Percentiles rank a stretch among this genome's conserved stretches.
Conservation (phyloP, 495 filamentous ascomycete species). For the Trichoderma virens region DNA sequence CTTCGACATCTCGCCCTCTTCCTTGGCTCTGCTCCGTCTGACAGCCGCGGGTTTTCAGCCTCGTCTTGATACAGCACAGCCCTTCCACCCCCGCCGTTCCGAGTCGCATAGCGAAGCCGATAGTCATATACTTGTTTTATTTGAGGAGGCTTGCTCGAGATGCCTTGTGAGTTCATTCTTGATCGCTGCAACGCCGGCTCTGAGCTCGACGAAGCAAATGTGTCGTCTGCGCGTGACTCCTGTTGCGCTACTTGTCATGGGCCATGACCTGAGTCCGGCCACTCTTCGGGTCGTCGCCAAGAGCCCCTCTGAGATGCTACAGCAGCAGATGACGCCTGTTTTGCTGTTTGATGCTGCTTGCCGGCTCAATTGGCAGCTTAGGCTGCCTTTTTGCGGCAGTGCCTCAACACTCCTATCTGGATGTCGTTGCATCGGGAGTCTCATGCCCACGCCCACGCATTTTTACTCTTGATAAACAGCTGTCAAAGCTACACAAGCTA, state of each 20-base stretch:
- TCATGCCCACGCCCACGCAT: neutral
- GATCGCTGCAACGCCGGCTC: neutral
- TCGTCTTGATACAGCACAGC: neutral
- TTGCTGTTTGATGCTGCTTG: neutral
- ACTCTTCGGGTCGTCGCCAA: neutral
- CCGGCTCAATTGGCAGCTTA: neutral
- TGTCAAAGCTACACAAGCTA: neutral
- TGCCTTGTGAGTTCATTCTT: slow-evolving; percentile 10
- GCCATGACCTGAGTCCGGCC: neutral
- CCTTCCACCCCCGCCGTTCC: neutral
- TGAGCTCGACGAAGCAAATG: neutral
- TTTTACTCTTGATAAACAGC: neutral
- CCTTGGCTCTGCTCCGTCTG: neutral
- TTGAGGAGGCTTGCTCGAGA: neutral
- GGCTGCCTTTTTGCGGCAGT: neutral
- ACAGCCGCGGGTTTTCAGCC: neutral
- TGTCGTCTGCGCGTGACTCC: neutral
- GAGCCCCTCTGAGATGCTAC: neutral
- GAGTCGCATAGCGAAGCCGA: neutral
- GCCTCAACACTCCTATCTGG: neutral
- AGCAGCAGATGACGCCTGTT: neutral
- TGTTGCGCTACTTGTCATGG: neutral
- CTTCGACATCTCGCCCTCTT: neutral
- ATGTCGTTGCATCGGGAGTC: neutral
- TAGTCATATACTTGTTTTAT: neutral